These are phyloP conservation scores for Gnomoniopsis smithogilvyi DNA, from an alignment of 2,329 filamentous ascomycete genomes.

Conservation along the genomic window DNA sequence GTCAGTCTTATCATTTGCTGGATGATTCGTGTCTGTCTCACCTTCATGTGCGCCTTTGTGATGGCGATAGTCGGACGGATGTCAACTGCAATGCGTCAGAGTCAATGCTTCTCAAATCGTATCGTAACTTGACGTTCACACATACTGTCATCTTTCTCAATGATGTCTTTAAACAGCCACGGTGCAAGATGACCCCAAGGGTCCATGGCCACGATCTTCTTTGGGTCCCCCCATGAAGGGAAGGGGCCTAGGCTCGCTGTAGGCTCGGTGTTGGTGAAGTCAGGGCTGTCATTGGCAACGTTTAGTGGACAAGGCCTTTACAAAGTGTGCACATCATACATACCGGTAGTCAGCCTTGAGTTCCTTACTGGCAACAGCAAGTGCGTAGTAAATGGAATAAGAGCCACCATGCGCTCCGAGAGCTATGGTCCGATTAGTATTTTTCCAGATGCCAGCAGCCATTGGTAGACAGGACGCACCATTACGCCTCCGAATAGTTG, in stretches of 20 bases:
- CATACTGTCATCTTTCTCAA: conserved; percentile 68
- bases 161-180: conserved; percentile 77
- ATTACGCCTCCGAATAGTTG: conserved; percentile 77
- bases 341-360: conserved; percentile 75
- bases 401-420: conserved; percentile 63
- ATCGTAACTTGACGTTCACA: neutral
- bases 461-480: conserved; percentile 46
- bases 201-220: conserved; percentile 98
- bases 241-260: conserved; percentile 88
- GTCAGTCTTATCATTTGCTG: neutral
- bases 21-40: conserved; percentile 18
- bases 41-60: conserved; percentile 90
- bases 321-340: conserved; percentile 15
- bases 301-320: neutral
- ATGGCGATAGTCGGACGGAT: conserved; percentile 89
- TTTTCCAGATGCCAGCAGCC: neutral
- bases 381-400: conserved; percentile 92
- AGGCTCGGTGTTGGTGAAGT: conserved; percentile 76
- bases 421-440: neutral
- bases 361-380: conserved; percentile 89
- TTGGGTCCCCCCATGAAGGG: conserved; percentile 81
- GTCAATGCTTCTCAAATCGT: neutral
- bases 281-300: conserved; percentile 35
- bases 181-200: conserved; percentile 85
- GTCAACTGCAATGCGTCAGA: conserved; percentile 52